Evolutionary conservation across 2,329 filamentous ascomycete species (phyloP), one percentile per base, ranked within the genome.

Genomic region (Fusarium begoniae): DNA sequence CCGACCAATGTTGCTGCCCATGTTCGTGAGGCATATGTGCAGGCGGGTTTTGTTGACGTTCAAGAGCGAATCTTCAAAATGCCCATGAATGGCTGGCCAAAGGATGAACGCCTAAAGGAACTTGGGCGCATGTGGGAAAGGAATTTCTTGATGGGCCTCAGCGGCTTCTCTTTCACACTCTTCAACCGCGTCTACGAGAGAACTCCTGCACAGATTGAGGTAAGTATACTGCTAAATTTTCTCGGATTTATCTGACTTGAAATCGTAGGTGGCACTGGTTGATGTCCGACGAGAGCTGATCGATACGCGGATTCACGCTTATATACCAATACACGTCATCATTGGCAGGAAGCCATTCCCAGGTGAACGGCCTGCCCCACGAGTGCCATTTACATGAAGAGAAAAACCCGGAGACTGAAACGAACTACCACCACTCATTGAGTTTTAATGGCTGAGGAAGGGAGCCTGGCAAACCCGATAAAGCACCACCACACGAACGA

Each of bases 31-130:
- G 81, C 83, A 47, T 85, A 84, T 70, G 77, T 83, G 51, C 83
- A 86, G 32, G 87, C 84, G 4, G 89, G 89, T 0, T 90, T 90
- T 70, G 84, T 87, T 12, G 87, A 90, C 60, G 84, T 90, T 18
- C 83, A 85, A 37, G 84, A 90, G 76, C 81, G 81, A 28, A 76
- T 87, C 4, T 88, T 87, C 78, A 89, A 87, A 77, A 81, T 90
- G 43, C 89, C 89, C 1, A 82, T 87, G 53, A 89, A 88, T 40
- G 81, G 82, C 9, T 90, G 89, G 89, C 82, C 89, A 2, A 85
- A 84, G 71, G 81, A 87, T 53, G 81, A 81, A 45, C 75, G 77
- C 26, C 80, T 85, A 56, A 86, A 84, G 74, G 81, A 84, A 20
- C 70, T 87, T 9, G 86, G 86, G 1, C 80, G 77, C 44, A 81